phyloP scores from a whole-genome alignment of 129 eudicot genomes.

The Lactuca saligna region DNA sequence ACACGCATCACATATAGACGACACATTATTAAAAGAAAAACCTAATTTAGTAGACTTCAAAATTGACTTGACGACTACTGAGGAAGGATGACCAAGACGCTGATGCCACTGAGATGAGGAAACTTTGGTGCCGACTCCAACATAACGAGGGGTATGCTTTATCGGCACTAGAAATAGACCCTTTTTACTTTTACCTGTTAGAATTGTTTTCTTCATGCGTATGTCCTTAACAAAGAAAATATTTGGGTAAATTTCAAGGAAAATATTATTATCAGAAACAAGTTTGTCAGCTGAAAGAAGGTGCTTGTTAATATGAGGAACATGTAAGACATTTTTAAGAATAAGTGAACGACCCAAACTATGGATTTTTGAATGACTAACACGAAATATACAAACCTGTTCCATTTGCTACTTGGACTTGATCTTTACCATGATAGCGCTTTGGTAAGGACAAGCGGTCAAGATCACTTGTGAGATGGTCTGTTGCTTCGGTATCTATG shows the following conservation, averaged over 20 bases:
- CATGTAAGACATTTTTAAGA: not conserved
- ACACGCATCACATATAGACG: not conserved
- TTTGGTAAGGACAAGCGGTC: not conserved
- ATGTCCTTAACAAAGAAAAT: not conserved
- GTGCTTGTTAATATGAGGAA: too few species aligned
- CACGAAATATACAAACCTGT: not conserved
- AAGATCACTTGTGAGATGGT: not conserved
- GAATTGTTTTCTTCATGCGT: not conserved
- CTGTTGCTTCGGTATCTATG: not conserved
- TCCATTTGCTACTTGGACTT: not conserved
- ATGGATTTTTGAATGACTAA: not conserved
- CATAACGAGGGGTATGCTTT: not conserved
- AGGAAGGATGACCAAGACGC: not conserved
- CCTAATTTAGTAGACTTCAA: constrained; percentile 1
- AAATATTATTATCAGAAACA: too few species aligned
- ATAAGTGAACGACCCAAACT: not conserved
- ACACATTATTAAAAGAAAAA: not conserved
- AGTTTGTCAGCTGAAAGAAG: too few species aligned
- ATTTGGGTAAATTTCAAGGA: too few species aligned
- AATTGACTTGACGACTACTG: not conserved
- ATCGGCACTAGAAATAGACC: not conserved
- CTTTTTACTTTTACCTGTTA: not conserved
- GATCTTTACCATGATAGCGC: not conserved
- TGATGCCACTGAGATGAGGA: not conserved
- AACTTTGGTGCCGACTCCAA: not conserved